These are phyloP conservation scores for Starmerella kuoi DNA, from an alignment of 805 yeast genomes.

Conservation along the genomic window DNA sequence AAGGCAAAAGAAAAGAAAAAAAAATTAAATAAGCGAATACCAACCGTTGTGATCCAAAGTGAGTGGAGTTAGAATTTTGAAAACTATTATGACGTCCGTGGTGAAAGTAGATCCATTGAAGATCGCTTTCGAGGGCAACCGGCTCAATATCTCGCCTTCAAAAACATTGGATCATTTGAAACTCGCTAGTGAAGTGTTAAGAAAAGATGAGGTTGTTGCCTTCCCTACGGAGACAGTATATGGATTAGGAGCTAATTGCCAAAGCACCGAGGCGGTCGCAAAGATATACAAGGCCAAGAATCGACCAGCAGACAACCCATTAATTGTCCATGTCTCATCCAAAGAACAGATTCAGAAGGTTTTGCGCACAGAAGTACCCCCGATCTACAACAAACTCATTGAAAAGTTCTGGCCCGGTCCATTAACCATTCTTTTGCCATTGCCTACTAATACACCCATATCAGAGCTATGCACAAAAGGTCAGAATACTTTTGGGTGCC, in stretches of 20 bases:
- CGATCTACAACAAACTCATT: conserved; percentile 51
- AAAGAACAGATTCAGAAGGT: conserved; percentile 53
- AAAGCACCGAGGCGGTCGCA: conserved; percentile 56
- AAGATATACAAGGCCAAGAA: conserved; percentile 80
- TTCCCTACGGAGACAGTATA: conserved; percentile 97
- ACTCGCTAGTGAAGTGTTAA: conserved; percentile 48
- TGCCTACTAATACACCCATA: conserved; percentile 31
- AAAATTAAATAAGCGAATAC: too few species aligned
- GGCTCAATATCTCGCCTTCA: conserved; percentile 23
- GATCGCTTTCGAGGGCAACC: conserved; percentile 38
- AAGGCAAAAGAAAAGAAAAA: too few species aligned
- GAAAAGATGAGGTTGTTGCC: conserved; percentile 56
- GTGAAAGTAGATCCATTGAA: conserved; percentile 44
- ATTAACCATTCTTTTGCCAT: conserved; percentile 68
- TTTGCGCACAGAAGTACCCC: conserved; percentile 53
- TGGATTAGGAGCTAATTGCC: conserved; percentile 84
- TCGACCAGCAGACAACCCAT: conserved; percentile 90
- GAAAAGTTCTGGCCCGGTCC: conserved; percentile 93
- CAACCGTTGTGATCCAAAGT: too few species aligned
- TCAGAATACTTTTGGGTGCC: conserved; percentile 82
- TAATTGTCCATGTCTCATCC: conserved; percentile 81
- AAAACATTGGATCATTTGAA: conserved; percentile 40
- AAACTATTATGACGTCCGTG: conserved; percentile 31
- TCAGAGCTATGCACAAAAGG: conserved; percentile 73
- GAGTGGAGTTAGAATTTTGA: too few species aligned